Base-by-base conservation (phyloP, 1,284 basidiomycete genomes). In the Megacollybia platyphylla region DNA sequence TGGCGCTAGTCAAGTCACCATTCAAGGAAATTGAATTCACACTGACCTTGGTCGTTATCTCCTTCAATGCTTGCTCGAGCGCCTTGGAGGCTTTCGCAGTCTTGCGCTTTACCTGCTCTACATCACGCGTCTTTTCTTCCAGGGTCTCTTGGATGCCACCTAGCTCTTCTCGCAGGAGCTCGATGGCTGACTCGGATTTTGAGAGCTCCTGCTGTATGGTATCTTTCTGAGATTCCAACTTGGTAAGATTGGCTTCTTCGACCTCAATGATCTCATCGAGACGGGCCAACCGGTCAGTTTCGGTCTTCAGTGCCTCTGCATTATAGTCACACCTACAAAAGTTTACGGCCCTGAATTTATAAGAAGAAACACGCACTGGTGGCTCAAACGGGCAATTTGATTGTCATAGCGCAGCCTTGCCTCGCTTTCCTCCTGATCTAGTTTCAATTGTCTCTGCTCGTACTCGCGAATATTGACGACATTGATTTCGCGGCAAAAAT, bases 391-490 rank as follows among this genome's bases (percentile, higher is more conserved):
- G 2, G 87, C 84, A 44, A 93, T 84, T 58, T 97, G 91, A 8
- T 83, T 85, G 48, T 92, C 82, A 55, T 81, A 96, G 42, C 84
- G 73, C 49, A 93, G 64, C 44, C 88, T 68, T 2, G 87, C 88
- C 51, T 88, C 87, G 54, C 76, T 87, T 59, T 92, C 90, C 52
- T 87, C 83, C 56, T 90, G 79, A 1, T 87, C 87, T 17, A 87
- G 73, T 57, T 84, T 87, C 27, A 97, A 70, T 55, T 97, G 92
- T 13, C 87, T 77, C 56, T 90, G 85, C 61, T 98, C 94, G 58
- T 97, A 99, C 49, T 96, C 90, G 36, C 94, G 80, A 48, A 98
- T 93, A 62, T 85, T 81, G 28, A 63, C 59, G 7, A 97, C 84
- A 4, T 80, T 76, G 51, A 98, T 92, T 44, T 77, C 73, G 30